A percentile compares a stretch with the other conserved stretches of the same genome.
phyloP scores from a whole-genome alignment of 2,329 filamentous ascomycete species.

The Thermomyces lanuginosus region DNA sequence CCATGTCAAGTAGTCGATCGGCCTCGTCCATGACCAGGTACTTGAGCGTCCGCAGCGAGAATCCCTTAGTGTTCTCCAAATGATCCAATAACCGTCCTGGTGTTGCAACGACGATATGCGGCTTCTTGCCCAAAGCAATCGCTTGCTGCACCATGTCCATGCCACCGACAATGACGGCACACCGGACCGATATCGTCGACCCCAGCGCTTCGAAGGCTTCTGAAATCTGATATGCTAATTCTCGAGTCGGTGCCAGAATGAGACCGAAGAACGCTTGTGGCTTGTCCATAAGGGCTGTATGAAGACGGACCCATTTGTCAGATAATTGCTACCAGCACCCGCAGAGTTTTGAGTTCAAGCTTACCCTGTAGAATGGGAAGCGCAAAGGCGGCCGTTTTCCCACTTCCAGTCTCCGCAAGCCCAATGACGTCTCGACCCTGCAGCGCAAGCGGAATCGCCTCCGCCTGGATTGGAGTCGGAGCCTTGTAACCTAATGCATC shows the following conservation, averaged over 20 bases:
- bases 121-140: constrained; percentile 87
- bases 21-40: constrained; percentile 94
- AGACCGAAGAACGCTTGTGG: constrained; percentile 77
- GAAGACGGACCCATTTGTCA: constrained; percentile 15
- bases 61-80: constrained; percentile 91
- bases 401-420: constrained; percentile 83
- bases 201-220: constrained; percentile 78
- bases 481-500: constrained; percentile 62
- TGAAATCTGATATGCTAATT: constrained; percentile 82
- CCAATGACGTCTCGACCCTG: constrained; percentile 77
- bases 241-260: constrained; percentile 79
- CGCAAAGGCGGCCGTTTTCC: constrained; percentile 91
- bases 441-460: constrained; percentile 69
- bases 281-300: constrained; percentile 58
- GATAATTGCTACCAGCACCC: too few species aligned
- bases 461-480: constrained; percentile 75
- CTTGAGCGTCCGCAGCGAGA: constrained; percentile 64
- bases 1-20: constrained; percentile 77
- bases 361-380: constrained; percentile 89
- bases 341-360: too few species aligned
- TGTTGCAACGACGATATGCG: constrained; percentile 84
- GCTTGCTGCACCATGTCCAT: constrained; percentile 90
- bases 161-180: constrained; percentile 74
- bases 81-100: constrained; percentile 82
- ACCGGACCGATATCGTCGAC: constrained; percentile 71